Conservation (phyloP, 78 protist species). For the slime mould (Dictyostelium discoideum) region DNA sequence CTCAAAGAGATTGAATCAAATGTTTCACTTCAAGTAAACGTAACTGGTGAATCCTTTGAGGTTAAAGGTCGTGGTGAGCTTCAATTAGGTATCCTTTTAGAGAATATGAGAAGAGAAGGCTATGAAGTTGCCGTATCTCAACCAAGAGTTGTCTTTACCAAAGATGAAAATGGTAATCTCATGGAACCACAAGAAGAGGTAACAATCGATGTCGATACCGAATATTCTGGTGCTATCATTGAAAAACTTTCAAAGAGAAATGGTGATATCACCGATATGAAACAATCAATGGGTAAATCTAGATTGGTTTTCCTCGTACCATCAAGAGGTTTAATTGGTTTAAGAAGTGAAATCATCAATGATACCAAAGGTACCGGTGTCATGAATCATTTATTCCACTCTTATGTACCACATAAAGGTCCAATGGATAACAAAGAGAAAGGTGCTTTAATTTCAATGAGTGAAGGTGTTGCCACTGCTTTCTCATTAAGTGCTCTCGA, state of each 20-base stretch:
- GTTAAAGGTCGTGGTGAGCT: conserved; percentile 94
- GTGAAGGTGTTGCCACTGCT: conserved; percentile 83
- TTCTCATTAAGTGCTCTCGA: conserved; percentile 84
- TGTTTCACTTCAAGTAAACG: conserved; percentile 84
- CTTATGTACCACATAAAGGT: conserved; percentile 81
- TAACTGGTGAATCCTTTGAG: conserved; percentile 74
- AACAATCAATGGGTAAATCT: conserved; percentile 64
- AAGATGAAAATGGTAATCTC: neutral
- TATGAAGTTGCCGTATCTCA: conserved; percentile 88
- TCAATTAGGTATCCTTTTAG: conserved; percentile 94
- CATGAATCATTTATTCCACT: conserved; percentile 84
- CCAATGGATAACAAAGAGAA: conserved; percentile 61
- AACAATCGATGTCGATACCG: conserved; percentile 83
- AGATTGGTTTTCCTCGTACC: conserved; percentile 83
- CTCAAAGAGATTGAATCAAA: conserved; percentile 87
- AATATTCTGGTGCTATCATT: conserved; percentile 84
- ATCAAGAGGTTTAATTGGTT: conserved; percentile 88
- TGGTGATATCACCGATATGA: conserved; percentile 72
- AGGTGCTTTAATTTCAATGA: conserved; percentile 88
- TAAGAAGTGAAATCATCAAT: conserved; percentile 69
- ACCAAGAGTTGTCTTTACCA: conserved; percentile 78
- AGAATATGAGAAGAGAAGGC: conserved; percentile 95
- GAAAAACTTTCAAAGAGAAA: conserved; percentile 70
- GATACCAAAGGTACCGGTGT: conserved; percentile 90
- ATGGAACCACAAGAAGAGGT: conserved; percentile 86